A percentile compares a stretch with the other conserved stretches of the same genome.
Evolutionary conservation across 2,329 filamentous ascomycete species (phyloP).

Genomic region (Fusarium proliferatum): DNA sequence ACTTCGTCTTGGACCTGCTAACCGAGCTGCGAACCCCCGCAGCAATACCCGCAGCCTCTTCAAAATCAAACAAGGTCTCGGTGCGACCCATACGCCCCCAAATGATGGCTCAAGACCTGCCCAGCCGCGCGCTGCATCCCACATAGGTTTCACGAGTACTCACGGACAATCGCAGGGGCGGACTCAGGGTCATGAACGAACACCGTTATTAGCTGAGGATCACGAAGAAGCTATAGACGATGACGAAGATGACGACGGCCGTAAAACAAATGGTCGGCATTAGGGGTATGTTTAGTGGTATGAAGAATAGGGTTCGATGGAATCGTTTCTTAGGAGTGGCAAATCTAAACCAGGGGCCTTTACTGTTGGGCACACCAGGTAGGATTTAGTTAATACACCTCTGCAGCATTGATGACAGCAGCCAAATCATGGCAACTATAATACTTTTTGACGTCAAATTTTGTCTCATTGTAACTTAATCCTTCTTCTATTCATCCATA

Average conservation of each 20-base stretch:
- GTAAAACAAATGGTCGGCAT: conserved; percentile 40
- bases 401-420: background rate
- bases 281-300: conserved; percentile 4
- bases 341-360: background rate
- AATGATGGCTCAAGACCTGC: conserved; percentile 30
- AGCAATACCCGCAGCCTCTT: conserved; percentile 71
- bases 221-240: conserved; percentile 36
- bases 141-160: conserved; percentile 33
- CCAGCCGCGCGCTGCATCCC: conserved; percentile 38
- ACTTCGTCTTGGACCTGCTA: conserved; percentile 74
- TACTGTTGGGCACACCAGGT: background rate
- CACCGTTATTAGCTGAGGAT: conserved; percentile 45
- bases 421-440: conserved; percentile 11
- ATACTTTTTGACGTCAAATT: background rate
- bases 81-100: conserved; percentile 13
- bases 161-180: background rate
- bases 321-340: background rate
- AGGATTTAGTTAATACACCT: background rate
- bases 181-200: conserved; percentile 43
- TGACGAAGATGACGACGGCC: conserved; percentile 14
- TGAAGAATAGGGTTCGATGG: conserved; percentile 2
- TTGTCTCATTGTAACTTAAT: background rate
- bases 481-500: background rate
- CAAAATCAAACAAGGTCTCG: conserved; percentile 69
- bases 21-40: conserved; percentile 70